Conservation (phyloP, 1,284 basidiomycete genomes). For the Ganoderma lingzhi region DNA sequence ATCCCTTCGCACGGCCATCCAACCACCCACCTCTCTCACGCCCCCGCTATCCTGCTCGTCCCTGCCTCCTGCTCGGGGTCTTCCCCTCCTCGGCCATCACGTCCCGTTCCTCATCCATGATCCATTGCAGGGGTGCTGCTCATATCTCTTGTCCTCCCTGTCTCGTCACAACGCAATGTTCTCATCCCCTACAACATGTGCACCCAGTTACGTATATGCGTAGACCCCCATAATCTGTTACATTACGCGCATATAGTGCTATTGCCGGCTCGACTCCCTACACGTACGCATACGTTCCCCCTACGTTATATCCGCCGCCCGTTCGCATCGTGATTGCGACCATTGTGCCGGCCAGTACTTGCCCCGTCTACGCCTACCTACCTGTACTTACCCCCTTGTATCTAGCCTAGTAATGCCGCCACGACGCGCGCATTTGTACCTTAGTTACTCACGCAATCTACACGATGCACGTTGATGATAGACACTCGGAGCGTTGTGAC, state of each 20-base stretch:
- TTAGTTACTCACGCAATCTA: constrained; percentile 12
- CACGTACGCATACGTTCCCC: constrained; percentile 6
- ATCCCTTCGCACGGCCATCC: constrained; percentile 13
- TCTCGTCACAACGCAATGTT: background rate
- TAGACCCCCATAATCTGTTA: constrained; percentile 31
- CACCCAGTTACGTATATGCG: constrained; percentile 27
- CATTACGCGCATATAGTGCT: constrained; percentile 30
- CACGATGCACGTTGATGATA: constrained; percentile 2
- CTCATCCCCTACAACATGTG: constrained; percentile 14
- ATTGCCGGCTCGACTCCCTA: constrained; percentile 16
- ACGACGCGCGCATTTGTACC: constrained; percentile 12
- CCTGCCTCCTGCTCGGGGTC: constrained; percentile 15
- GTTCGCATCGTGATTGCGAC: background rate
- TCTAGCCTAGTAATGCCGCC: constrained; percentile 26
- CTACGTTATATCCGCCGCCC: constrained; percentile 26
- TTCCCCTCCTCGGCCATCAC: background rate
- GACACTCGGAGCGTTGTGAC: background rate
- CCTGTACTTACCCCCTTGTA: constrained; percentile 15
- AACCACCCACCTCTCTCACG: background rate
- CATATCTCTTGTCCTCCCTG: constrained; percentile 3
- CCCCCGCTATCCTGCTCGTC: constrained; percentile 2
- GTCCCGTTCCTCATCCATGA: background rate
- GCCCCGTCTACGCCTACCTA: background rate
- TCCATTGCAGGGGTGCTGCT: background rate
- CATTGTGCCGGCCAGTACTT: constrained; percentile 2